Percentiles rank a stretch among this genome's conserved stretches.
These are phyloP conservation scores for Colletotrichum melonis DNA, from an alignment of 2,329 filamentous ascomycete species.

Conservation along the genomic window DNA sequence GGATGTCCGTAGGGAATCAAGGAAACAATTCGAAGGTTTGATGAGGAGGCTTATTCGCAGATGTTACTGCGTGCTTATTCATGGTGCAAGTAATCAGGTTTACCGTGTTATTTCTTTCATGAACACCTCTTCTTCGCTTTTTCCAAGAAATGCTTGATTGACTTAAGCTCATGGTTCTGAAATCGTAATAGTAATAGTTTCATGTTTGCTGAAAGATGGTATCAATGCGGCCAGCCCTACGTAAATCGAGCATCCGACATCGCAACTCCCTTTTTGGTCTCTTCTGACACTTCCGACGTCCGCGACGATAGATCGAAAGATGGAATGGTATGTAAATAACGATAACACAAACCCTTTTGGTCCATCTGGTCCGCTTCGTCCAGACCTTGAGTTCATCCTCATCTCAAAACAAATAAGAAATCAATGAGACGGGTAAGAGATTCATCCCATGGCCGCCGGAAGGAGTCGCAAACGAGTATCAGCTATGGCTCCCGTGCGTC, in stretches of 20 bases:
- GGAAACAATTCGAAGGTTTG: too few relatives aligned
- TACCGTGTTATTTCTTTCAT: slow-evolving; percentile 28
- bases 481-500: slow-evolving; percentile 26
- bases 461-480: slow-evolving; percentile 35
- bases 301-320: not conserved
- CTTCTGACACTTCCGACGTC: slow-evolving; percentile 22
- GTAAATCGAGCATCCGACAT: not conserved
- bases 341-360: not conserved
- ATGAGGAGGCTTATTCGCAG: not conserved
- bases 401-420: slow-evolving; percentile 10
- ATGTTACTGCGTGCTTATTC: not conserved
- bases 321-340: not conserved
- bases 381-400: slow-evolving; percentile 17
- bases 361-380: slow-evolving; percentile 18
- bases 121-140: slow-evolving; percentile 23
- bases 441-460: slow-evolving; percentile 17
- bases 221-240: slow-evolving; percentile 32
- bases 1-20: too few relatives aligned
- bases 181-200: slow-evolving; percentile 20
- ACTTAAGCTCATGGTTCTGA: slow-evolving; percentile 37
- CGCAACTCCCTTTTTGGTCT: slow-evolving; percentile 4
- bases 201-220: slow-evolving; percentile 25
- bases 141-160: slow-evolving; percentile 41
- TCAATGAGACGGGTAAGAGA: slow-evolving; percentile 29
- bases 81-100: slow-evolving; percentile 24